Percentiles rank a stretch among this genome's conserved stretches.
Conservation (phyloP, 1,139 yeast species). For the Protomyces lactucae-debilis region DNA sequence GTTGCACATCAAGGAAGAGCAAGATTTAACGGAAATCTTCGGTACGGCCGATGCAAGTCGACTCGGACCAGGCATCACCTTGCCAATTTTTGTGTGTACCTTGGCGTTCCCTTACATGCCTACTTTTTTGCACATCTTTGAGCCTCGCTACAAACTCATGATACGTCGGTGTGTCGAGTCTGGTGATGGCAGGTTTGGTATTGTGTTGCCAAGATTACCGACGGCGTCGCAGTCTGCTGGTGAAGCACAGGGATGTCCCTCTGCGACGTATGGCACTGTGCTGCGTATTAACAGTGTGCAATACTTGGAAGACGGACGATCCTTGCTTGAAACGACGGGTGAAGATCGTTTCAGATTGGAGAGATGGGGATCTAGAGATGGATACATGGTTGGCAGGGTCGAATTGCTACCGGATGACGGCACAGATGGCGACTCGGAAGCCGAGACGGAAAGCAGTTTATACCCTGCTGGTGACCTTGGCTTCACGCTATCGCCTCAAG, state of each 20-base stretch:
- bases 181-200: conserved; percentile 26
- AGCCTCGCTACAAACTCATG: conserved; percentile 30
- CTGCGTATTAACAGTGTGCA: conserved; percentile 18
- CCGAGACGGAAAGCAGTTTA: conserved; percentile 4
- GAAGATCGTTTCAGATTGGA: conserved; percentile 24
- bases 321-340: conserved; percentile 23
- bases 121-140: conserved; percentile 28
- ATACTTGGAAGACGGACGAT: conserved; percentile 25
- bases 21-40: conserved; percentile 1
- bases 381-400: conserved; percentile 20
- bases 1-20: conserved; percentile 11
- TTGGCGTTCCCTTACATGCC: conserved; percentile 29
- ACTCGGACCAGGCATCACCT: conserved; percentile 23
- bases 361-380: conserved; percentile 24
- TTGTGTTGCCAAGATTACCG: conserved; percentile 10
- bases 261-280: conserved; percentile 23
- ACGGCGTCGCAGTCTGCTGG: background rate
- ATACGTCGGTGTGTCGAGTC: conserved; percentile 25
- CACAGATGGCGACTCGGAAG: conserved; percentile 18
- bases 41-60: conserved; percentile 22
- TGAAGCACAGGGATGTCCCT: conserved; percentile 22
- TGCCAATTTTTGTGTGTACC: conserved; percentile 28
- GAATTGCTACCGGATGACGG: conserved; percentile 23
- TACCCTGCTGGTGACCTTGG: conserved; percentile 16
- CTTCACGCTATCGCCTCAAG: conserved; percentile 1